Percentiles rank a stretch among this genome's conserved stretches.
These are phyloP conservation scores for Clavispora vitiphila DNA, from an alignment of 805 yeast genomes.

Conservation along the genomic window DNA sequence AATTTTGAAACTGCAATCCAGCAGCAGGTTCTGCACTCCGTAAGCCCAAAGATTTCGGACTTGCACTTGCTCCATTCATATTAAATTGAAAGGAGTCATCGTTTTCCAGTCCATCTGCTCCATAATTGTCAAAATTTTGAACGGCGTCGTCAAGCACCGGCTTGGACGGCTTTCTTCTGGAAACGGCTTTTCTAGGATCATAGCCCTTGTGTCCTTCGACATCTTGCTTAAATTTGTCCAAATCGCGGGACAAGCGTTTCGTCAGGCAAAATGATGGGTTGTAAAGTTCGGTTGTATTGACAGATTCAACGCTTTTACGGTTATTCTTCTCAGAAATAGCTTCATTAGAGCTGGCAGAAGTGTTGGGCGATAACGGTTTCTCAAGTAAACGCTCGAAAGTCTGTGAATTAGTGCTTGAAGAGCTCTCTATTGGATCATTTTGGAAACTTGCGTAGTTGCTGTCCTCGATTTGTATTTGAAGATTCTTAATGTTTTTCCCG, in stretches of 20 bases:
- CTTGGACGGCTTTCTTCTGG: background rate
- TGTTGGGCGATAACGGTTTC: constrained; percentile 4
- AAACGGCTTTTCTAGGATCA: constrained; percentile 11
- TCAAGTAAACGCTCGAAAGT: constrained; percentile 1
- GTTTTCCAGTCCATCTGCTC: background rate
- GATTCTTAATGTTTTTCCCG: constrained; percentile 10
- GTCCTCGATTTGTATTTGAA: constrained; percentile 10
- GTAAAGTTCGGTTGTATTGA: constrained; percentile 4
- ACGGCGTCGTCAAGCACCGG: background rate
- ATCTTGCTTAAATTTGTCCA: constrained; percentile 26
- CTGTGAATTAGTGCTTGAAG: constrained; percentile 2
- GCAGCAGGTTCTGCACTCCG: background rate
- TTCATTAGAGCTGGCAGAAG: constrained; percentile 6
- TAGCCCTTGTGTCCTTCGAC: constrained; percentile 19
- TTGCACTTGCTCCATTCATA: background rate
- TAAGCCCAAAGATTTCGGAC: background rate
- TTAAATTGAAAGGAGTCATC: background rate
- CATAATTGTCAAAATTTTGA: background rate
- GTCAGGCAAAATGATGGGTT: constrained; percentile 4
- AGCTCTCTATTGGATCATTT: constrained; percentile 1
- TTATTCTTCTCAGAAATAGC: background rate
- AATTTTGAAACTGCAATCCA: constrained; percentile 22
- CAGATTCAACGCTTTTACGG: constrained; percentile 7
- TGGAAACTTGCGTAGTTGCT: constrained; percentile 2
- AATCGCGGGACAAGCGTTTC: constrained; percentile 18